Evolutionary conservation across 2,329 filamentous ascomycete species (phyloP), one percentile per base, ranked within the genome.

Genomic region (Monilinia fructigena): DNA sequence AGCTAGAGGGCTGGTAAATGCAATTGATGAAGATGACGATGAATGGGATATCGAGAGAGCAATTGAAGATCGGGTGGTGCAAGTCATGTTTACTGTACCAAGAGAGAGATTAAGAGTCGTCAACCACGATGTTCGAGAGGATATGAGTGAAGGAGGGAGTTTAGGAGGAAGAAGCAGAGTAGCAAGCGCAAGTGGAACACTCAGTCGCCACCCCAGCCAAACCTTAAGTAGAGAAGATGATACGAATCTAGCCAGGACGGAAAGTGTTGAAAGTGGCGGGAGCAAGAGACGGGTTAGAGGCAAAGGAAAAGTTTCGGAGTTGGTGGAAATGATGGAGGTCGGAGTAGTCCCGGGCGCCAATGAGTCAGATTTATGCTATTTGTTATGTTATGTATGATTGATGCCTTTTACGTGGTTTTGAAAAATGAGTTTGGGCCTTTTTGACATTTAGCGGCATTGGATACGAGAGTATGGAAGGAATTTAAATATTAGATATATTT

Each of bases 31-130:
- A 40, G 74, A 72, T 56, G 74, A 75, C 47, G 79, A 80, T 42
- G 89, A 92, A 65, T 91, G 90, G 90, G 90, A 93, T 72, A 86
- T 93, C 50, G 90, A 93, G 76, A 82, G 84, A 65, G 89, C 90
- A 2, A 85, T 89, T 1, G 88, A 92, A 78, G 85, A 85, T 67
- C 80, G 89, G 28, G 81, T 91, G 11, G 90, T 93, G 68, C 90
- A 93, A 77, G 85, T 92, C 74, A 95, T 96, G 86, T 98, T 97
- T 77, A 97, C 94, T 0, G 92, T 97, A 68, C 94, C 95, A 2
- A 92, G 89, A 76, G 90, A 94, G 77, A 86, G 87, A 72, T 79
- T 98, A 69, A 82, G 94, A 35, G 93, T 98, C n/a, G 94, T 97
- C 26, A 98, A 98, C 76, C 89, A 86, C 61, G 89, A 89, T 73